Percentiles rank a stretch among this genome's conserved stretches.
Conservation (phyloP, 2,329 filamentous ascomycete genomes). For the Colletotrichum theobromicola region DNA sequence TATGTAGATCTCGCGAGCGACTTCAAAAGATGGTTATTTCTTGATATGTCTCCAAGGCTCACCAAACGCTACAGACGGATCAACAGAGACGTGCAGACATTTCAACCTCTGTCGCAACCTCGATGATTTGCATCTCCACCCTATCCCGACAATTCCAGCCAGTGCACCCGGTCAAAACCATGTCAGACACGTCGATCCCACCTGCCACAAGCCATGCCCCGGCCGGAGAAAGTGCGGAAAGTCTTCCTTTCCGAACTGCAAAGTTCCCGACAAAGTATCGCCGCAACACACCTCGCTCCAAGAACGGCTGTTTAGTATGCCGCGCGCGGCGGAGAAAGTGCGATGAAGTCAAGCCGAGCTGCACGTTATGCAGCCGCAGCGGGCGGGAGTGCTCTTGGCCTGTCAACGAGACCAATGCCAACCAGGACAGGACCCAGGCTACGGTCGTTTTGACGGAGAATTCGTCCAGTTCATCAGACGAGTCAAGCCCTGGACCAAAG, state of each 20-base stretch:
- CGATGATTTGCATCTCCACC: neutral
- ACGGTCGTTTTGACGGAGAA: neutral
- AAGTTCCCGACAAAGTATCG: neutral
- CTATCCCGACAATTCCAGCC: neutral
- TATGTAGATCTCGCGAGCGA: neutral
- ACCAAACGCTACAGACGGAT: fast-evolving
- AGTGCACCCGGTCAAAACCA: neutral
- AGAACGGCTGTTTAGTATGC: neutral
- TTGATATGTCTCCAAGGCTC: neutral
- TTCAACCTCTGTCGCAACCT: neutral
- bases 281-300: neutral
- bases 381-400: neutral
- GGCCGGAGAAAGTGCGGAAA: neutral
- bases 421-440: fast-evolving
- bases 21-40: neutral
- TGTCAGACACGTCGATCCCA: neutral
- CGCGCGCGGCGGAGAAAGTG: neutral
- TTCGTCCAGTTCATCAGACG: neutral
- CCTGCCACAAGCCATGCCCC: neutral
- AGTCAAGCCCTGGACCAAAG: fast-evolving
- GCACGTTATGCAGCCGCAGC: neutral
- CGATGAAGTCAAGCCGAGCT: neutral
- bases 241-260: neutral
- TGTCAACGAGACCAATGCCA: neutral
- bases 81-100: neutral